Evolutionary conservation across 2,329 filamentous ascomycete species (phyloP).

Genomic region (Pestalotiopsis fici): DNA sequence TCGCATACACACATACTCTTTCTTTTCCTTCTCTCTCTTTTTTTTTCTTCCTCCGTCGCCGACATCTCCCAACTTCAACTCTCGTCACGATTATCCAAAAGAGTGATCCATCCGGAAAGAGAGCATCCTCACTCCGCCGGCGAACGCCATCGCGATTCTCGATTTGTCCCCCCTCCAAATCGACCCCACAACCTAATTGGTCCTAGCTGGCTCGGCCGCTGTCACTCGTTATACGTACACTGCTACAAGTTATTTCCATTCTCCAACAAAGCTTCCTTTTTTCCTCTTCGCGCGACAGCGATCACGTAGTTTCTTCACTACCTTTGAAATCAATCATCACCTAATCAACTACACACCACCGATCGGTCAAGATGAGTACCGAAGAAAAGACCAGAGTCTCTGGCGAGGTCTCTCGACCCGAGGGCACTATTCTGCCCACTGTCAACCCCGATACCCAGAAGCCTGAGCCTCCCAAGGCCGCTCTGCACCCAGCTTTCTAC

Average conservation of each 20-base stretch:
- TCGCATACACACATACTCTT: background rate
- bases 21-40: background rate
- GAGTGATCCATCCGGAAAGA: background rate
- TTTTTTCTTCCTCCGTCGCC: background rate
- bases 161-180: background rate
- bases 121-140: background rate
- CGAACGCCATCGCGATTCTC: background rate
- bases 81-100: background rate
- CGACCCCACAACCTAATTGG: slow-evolving; percentile 17
- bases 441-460: slow-evolving; percentile 78
- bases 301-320: background rate
- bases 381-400: slow-evolving; percentile 86
- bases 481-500: slow-evolving; percentile 83
- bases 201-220: slow-evolving; percentile 26
- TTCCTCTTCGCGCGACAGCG: background rate
- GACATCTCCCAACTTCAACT: background rate
- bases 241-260: background rate
- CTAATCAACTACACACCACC: slow-evolving; percentile 18
- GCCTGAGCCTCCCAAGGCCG: slow-evolving; percentile 61
- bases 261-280: slow-evolving; percentile 3
- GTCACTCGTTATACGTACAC: slow-evolving; percentile 19
- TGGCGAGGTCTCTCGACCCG: slow-evolving; percentile 68
- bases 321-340: slow-evolving; percentile 5
- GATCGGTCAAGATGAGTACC: slow-evolving; percentile 52
- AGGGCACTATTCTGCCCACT: slow-evolving; percentile 72